Evolutionary conservation across 2,329 filamentous ascomycete genomes (phyloP), one percentile per base, ranked within the genome.

Genomic region (Chrysoporthe puriensis): DNA sequence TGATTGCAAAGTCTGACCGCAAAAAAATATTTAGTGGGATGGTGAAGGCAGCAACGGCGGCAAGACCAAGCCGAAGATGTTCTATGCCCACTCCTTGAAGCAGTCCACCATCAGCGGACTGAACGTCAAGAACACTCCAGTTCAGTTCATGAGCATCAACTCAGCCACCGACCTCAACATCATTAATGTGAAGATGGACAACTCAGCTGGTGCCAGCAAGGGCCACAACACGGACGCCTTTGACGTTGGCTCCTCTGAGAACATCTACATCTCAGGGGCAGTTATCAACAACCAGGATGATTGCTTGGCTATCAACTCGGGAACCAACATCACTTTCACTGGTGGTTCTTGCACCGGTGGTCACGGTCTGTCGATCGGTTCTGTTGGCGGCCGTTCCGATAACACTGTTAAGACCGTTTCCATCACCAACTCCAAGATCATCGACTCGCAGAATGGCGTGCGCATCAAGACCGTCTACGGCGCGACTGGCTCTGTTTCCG

Each of bases 261-360:
- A 80, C 52, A 79, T 88, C 21, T 81, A 78, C 68, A 88, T 89
- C 70, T 79, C 78, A 18, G 83, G 82, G 43, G 84, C 85, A 43
- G 80, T 78, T 42, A 79, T 89, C 64, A 81, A 85, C 74, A 89
- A 88, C 79, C 86, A 89, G 76, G 86, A 89, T 66, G 86, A 89
- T 73, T 89, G 86, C 71, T 78, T 89, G 13, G 86, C 86, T 40
- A 74, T 86, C 70, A 89, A 87, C 78, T 86, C 84, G 2, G 83
- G 83, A 0, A 80, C 76, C 43, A 77, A 83, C 73, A 84, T 85
- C 70, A 79, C 77, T 62, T 84, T 85, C 75, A 80, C 76, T 18
- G 77, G 75, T 43, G 78, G 80, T 5, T 74, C 76, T 71, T 85
- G 83, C 77, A 79, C 76, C 40, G 80, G 80, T 48, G 80, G 81